A percentile compares a stretch with the other conserved stretches of the same genome.
Evolutionary conservation across 164 flowering plant species (phyloP).

Genomic region (Echeveria elegans): DNA sequence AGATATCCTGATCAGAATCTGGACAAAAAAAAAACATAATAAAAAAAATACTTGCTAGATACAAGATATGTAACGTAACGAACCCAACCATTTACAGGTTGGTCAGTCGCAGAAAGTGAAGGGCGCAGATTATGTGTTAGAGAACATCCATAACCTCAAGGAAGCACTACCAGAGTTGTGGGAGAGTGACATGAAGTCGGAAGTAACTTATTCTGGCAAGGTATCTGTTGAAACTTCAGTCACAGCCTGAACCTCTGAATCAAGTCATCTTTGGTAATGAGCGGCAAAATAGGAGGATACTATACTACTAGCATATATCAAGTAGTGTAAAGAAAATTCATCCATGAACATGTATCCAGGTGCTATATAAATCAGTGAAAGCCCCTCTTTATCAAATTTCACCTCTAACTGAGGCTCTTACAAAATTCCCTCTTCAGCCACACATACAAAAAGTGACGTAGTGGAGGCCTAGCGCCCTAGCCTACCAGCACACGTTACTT

Average conservation of each 20-base stretch:
- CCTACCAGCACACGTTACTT: too few species aligned
- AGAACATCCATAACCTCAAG: conserved; percentile 50
- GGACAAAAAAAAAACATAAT: background rate
- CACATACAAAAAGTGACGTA: too few species aligned
- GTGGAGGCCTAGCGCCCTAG: too few species aligned
- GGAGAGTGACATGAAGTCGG: conserved; percentile 28
- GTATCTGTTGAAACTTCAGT: conserved; percentile 41
- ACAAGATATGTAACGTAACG: too few species aligned
- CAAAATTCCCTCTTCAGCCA: too few species aligned
- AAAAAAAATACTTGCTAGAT: background rate
- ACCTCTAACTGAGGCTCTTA: too few species aligned
- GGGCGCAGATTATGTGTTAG: conserved; percentile 52
- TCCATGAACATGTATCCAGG: background rate
- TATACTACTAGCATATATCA: too few species aligned
- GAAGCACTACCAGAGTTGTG: conserved; percentile 57
- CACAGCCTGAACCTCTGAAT: conserved; percentile 44
- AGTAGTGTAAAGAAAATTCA: background rate
- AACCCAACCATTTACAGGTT: conserved; percentile 23
- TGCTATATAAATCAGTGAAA: too few species aligned
- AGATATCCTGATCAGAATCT: background rate
- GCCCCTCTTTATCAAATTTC: too few species aligned
- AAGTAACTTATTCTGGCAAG: conserved; percentile 26
- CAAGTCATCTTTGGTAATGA: background rate
- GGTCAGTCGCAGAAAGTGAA: conserved; percentile 38
- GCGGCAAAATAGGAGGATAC: background rate